Base-by-base conservation (phyloP, 805 yeast species). In the Helenozyma rhizophorensis region DNA sequence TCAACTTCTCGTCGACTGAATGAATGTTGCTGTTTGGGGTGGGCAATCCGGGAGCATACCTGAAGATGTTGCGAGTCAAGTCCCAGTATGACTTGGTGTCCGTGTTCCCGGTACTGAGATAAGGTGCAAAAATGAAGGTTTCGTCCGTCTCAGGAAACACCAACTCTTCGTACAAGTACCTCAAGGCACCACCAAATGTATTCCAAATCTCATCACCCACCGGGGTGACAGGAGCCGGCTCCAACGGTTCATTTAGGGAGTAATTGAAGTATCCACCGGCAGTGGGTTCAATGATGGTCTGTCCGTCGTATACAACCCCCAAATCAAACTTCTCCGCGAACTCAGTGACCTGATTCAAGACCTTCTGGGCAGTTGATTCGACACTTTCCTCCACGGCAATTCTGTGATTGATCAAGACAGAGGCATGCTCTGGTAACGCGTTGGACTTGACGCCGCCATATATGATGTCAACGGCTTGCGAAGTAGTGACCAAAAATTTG, bases 81-180 rank as follows among this genome's bases (percentile, higher is more conserved):
- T 63, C 56, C 78, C 80, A 74, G 51, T 78, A 78, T 36, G 70
- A 60, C 43, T 65, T 67, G 12, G 83, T 76, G 51, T 78, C 84
- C 3, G 84, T 78, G 50, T 78, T 77, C 9, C 76, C 82, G 11
- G 78, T 61, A 54, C 70, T 65, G 13, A 75, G 46, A 21, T 62
- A 60, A 14, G 82, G 79, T 1, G 79, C 53, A 15, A 54, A 32
- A 11, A 41, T 34, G 27, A 28, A 37, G 4, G 42, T 30, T 4
- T 37, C 42, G 28, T 37, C 30, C 12, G 25, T 11, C 2, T 15
- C 35, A 2, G 54, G 55, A 42, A 63, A 62, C 4, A 65, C 65
- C 37, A 70, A 51, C 24, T 79, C 80, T 53, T 80, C 85, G 48
- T 74, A 75, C 29, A 83, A 69, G 37, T 75, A 72, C 41, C 80